These are phyloP conservation scores for Caloboletus inedulis DNA, from an alignment of 1,284 basidiomycete genomes.

Conservation along the genomic window DNA sequence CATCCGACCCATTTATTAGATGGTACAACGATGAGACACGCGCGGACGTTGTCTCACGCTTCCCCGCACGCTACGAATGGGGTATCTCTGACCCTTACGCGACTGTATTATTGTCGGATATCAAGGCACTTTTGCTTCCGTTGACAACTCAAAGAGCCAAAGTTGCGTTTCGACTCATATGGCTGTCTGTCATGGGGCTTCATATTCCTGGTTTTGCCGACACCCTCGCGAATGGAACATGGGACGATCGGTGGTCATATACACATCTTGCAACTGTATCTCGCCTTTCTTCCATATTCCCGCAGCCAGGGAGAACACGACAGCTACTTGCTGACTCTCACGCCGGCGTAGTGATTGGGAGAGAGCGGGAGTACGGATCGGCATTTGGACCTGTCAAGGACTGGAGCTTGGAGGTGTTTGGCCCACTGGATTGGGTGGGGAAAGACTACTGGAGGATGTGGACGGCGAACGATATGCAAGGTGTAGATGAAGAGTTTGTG, in stretches of 20 bases:
- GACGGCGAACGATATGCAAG: slow-evolving; percentile 46
- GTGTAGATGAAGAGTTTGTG: slow-evolving; percentile 46
- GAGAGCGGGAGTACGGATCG: slow-evolving; percentile 55
- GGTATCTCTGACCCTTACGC: slow-evolving; percentile 74
- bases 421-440: slow-evolving; percentile 50
- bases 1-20: slow-evolving; percentile 59
- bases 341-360: slow-evolving; percentile 63
- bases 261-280: slow-evolving; percentile 42
- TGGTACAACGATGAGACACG: slow-evolving; percentile 67
- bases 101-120: slow-evolving; percentile 77
- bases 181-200: slow-evolving; percentile 76
- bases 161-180: slow-evolving; percentile 67
- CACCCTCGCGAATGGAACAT: slow-evolving; percentile 40
- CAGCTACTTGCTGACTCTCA: slow-evolving; percentile 51
- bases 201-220: slow-evolving; percentile 63
- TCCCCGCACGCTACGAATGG: slow-evolving; percentile 60
- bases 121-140: slow-evolving; percentile 66
- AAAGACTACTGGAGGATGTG: slow-evolving; percentile 45
- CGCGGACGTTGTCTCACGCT: slow-evolving; percentile 41
- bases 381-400: slow-evolving; percentile 65
- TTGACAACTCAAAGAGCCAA: slow-evolving; percentile 53
- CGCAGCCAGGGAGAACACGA: slow-evolving; percentile 34
- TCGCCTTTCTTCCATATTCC: slow-evolving; percentile 54
- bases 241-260: slow-evolving; percentile 67
- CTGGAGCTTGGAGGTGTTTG: slow-evolving; percentile 56